Evolutionary conservation across 1,139 yeast species (phyloP).

Genomic region (Suhomyces yuchorum): DNA sequence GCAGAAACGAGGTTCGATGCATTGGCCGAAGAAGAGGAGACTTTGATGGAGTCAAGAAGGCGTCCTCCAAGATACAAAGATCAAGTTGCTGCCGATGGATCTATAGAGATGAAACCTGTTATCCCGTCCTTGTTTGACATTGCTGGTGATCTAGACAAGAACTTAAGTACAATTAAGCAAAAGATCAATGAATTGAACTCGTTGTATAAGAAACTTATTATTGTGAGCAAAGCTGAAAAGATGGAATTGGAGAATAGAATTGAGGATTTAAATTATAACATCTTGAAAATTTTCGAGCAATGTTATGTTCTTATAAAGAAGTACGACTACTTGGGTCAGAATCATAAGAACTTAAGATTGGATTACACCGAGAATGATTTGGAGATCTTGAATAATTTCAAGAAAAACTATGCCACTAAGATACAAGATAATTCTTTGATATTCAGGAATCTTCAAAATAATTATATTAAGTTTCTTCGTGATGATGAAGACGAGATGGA

Average conservation of each 20-base stretch:
- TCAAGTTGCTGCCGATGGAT: conserved; percentile 23
- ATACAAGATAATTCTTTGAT: conserved; percentile 77
- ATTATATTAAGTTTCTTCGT: conserved; percentile 74
- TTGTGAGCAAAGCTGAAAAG: conserved; percentile 85
- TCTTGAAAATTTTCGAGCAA: conserved; percentile 72
- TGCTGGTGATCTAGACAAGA: conserved; percentile 68
- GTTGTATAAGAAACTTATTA: conserved; percentile 76
- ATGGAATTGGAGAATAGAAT: conserved; percentile 67
- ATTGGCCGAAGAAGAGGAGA: conserved; percentile 57
- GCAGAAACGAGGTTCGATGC: conserved; percentile 38
- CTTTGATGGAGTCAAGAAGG: conserved; percentile 39
- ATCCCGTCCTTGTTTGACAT: conserved; percentile 82
- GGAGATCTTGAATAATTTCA: conserved; percentile 74
- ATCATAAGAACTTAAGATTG: conserved; percentile 36
- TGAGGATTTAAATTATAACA: conserved; percentile 71
- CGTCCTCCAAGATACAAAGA: conserved; percentile 15
- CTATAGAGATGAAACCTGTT: conserved; percentile 53
- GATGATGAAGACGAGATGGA: conserved; percentile 64
- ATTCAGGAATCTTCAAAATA: conserved; percentile 85
- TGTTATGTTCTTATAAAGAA: conserved; percentile 77
- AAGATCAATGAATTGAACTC: conserved; percentile 61
- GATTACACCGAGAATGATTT: conserved; percentile 52
- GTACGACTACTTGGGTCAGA: conserved; percentile 54
- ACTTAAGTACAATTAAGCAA: conserved; percentile 49
- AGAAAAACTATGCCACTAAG: conserved; percentile 80